Evolutionary conservation across 2,329 filamentous ascomycete genomes (phyloP).

Genomic region (Aspergillus sclerotialis): DNA sequence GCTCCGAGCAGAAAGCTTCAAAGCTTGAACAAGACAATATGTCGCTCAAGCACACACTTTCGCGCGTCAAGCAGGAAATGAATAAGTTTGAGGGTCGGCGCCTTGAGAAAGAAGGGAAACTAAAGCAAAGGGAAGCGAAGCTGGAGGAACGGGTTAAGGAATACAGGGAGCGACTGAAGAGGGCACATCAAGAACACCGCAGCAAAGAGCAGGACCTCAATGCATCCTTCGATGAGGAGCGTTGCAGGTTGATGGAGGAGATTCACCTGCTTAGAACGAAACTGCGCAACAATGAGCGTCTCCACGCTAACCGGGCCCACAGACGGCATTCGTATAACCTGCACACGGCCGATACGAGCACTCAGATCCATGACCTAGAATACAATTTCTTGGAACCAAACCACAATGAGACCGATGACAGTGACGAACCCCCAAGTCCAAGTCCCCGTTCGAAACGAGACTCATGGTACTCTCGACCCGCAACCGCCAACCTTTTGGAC

Average conservation of each 20-base stretch:
- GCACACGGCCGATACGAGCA: constrained; percentile 21
- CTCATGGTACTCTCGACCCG: constrained; percentile 11
- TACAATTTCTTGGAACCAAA: constrained; percentile 13
- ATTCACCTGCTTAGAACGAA: constrained; percentile 30
- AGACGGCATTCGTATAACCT: constrained; percentile 19
- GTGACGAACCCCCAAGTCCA: constrained; percentile 27
- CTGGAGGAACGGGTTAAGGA: constrained; percentile 34
- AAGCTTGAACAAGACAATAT: constrained; percentile 36
- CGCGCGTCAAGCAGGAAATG: constrained; percentile 37
- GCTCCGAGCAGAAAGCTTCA: constrained; percentile 34
- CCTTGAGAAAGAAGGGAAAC: constrained; percentile 34
- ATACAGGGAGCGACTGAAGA: constrained; percentile 33
- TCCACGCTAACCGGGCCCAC: constrained; percentile 13
- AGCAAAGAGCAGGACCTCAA: constrained; percentile 29
- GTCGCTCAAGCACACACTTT: constrained; percentile 33
- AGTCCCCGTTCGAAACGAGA: constrained; percentile 27
- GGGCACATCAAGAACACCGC: constrained; percentile 27
- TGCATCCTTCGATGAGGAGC: constrained; percentile 29
- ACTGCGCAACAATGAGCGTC: constrained; percentile 21
- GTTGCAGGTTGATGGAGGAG: constrained; percentile 30
- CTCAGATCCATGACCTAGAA: constrained; percentile 21
- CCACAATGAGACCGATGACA: constrained; percentile 22
- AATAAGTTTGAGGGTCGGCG: constrained; percentile 36
- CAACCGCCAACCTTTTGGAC: constrained; percentile 14
- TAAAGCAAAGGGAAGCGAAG: constrained; percentile 36